Percentiles rank a stretch among this genome's conserved stretches.
Conservation (phyloP, 2,329 filamentous ascomycete species). For the Penicillium sp. region DNA sequence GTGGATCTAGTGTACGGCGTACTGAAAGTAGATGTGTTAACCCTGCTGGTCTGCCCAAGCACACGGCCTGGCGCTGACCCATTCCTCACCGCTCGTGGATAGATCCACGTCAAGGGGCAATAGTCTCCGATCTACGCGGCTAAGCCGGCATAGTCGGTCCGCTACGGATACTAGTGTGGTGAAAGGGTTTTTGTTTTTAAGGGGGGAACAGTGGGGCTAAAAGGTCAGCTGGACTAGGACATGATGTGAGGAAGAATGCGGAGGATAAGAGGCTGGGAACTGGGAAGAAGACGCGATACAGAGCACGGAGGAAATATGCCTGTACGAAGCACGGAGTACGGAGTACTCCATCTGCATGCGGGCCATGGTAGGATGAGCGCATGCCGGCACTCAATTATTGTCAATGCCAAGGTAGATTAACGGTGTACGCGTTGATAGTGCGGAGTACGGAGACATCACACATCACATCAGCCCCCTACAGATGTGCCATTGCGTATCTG, state of each 20-base stretch:
- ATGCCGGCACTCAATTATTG: slow-evolving; percentile 1
- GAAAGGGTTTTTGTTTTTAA: slow-evolving; percentile 16
- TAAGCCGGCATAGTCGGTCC: slow-evolving; percentile 27
- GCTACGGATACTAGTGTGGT: slow-evolving; percentile 17
- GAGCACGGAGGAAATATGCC: too few relatives aligned
- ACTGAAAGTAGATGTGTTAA: not conserved
- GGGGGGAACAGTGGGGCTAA: slow-evolving; percentile 1
- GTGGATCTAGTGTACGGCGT: not conserved
- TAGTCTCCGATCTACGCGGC: slow-evolving; percentile 27
- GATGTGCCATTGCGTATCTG: too few relatives aligned
- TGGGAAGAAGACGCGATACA: too few relatives aligned
- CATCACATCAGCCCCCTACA: not conserved
- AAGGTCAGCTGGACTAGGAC: not conserved
- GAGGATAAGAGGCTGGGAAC: not conserved
- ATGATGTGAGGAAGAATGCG: not conserved
- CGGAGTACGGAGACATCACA: not conserved
- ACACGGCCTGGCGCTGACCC: not conserved
- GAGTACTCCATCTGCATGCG: not conserved
- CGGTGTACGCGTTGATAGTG: not conserved
- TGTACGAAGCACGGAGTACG: too few relatives aligned
- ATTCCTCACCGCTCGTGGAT: slow-evolving; percentile 25
- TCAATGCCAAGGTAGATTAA: slow-evolving; percentile 4
- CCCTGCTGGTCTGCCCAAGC: not conserved
- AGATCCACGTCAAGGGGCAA: slow-evolving; percentile 21
- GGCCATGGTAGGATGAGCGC: not conserved